A percentile compares a stretch with the other conserved stretches of the same genome.
Conservation (phyloP, 306 rosid species). For the Herpetospermum pedunculosum region DNA sequence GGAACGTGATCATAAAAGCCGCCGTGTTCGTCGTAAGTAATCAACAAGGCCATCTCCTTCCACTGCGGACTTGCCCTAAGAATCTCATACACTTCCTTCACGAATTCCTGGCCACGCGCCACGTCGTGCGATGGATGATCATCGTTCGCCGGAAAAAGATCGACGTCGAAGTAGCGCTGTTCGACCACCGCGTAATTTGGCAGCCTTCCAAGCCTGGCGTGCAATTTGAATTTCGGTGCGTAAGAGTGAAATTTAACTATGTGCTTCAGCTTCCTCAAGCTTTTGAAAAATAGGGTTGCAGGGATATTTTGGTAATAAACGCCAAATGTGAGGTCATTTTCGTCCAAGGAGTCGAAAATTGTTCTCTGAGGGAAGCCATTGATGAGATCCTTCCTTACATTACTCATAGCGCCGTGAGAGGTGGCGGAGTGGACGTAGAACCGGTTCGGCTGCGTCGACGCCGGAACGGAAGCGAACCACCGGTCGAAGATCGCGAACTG, state of each 20-base stretch:
- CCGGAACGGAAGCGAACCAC: conserved; percentile 90
- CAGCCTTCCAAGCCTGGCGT: conserved; percentile 60
- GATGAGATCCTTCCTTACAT: conserved; percentile 63
- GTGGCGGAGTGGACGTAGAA: conserved; percentile 91
- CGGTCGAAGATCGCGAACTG: conserved; percentile 58
- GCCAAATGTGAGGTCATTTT: conserved; percentile 48
- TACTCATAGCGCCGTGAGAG: conserved; percentile 85
- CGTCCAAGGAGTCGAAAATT: conserved; percentile 71
- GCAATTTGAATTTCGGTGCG: conserved; percentile 40
- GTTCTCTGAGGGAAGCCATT: conserved; percentile 81
- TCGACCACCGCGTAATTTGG: conserved; percentile 86
- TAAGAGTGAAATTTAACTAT: conserved; percentile 42
- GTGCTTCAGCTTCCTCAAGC: conserved; percentile 51
- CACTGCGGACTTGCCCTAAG: conserved; percentile 88
- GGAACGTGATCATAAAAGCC: conserved; percentile 92
- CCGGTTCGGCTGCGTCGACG: conserved; percentile 92
- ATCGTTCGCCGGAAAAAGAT: conserved; percentile 65
- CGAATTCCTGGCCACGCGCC: conserved; percentile 70
- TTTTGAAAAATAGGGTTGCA: conserved; percentile 61
- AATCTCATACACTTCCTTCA: conserved; percentile 82
- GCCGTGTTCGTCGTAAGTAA: conserved; percentile 91
- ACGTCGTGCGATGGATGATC: conserved; percentile 97
- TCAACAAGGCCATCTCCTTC: conserved; percentile 76
- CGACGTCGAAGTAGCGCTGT: conserved; percentile 70
- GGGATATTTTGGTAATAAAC: conserved; percentile 89